Evolutionary conservation across 2,329 filamentous ascomycete genomes (phyloP).

Genomic region (Neurospora sp.): DNA sequence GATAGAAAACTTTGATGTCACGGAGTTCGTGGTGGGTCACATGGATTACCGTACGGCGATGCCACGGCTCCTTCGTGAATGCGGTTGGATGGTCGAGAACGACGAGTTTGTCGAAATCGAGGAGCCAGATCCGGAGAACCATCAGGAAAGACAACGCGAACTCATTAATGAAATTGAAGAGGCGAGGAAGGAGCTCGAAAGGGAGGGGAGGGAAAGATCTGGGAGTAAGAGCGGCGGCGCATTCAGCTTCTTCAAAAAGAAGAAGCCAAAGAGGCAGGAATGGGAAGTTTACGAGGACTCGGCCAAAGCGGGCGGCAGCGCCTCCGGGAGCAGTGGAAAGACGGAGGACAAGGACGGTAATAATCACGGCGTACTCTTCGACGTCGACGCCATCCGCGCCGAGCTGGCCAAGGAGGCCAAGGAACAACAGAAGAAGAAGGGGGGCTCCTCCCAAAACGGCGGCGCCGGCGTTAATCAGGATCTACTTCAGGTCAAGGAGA

Average conservation of each 20-base stretch:
- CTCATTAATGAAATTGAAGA: slow-evolving; percentile 96
- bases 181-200: slow-evolving; percentile 76
- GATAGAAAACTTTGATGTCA: slow-evolving; percentile 84
- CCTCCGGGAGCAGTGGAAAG: slow-evolving; percentile 25
- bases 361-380: slow-evolving; percentile 69
- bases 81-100: slow-evolving; percentile 83
- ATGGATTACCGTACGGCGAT: slow-evolving; percentile 96
- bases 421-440: slow-evolving; percentile 37
- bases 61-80: slow-evolving; percentile 75
- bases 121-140: slow-evolving; percentile 92
- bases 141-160: slow-evolving; percentile 77
- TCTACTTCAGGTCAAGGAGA: slow-evolving; percentile 59
- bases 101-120: slow-evolving; percentile 96
- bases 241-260: slow-evolving; percentile 78
- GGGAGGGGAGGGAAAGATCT: slow-evolving; percentile 48
- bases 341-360: slow-evolving; percentile 40
- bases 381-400: slow-evolving; percentile 86
- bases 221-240: slow-evolving; percentile 30
- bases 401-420: slow-evolving; percentile 71
- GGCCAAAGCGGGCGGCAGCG: slow-evolving; percentile 26
- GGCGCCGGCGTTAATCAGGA: slow-evolving; percentile 23
- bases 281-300: slow-evolving; percentile 91
- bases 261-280: slow-evolving; percentile 69
- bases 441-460: slow-evolving; percentile 3
- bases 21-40: slow-evolving; percentile 76